Evolutionary conservation across 768 basidiomycete species (phyloP).

Genomic region (Lactarius pseudohatsudake): DNA sequence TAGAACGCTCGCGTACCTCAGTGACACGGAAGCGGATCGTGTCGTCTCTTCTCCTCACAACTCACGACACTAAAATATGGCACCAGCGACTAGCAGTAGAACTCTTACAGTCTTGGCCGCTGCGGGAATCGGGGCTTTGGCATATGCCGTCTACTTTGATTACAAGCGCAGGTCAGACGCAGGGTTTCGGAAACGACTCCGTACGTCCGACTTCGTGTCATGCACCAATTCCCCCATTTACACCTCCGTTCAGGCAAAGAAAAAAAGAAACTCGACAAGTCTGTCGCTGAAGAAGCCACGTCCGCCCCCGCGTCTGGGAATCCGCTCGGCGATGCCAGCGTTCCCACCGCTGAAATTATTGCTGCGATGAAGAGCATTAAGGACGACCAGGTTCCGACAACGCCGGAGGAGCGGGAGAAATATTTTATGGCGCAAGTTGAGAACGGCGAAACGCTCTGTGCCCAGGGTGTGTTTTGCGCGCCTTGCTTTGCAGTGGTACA

Average conservation of each 20-base stretch:
- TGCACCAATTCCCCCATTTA: neutral
- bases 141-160: constrained; percentile 93
- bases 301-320: constrained; percentile 32
- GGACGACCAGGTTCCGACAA: constrained; percentile 62
- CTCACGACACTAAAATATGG: constrained; percentile 9
- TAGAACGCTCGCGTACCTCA: neutral
- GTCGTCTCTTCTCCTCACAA: neutral
- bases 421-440: constrained; percentile 92
- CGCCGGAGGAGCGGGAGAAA: constrained; percentile 76
- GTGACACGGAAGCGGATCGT: neutral
- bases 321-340: constrained; percentile 31
- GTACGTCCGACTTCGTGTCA: constrained; percentile 19
- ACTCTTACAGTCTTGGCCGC: constrained; percentile 43
- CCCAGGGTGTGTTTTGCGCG: constrained; percentile 54
- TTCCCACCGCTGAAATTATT: constrained; percentile 55
- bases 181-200: constrained; percentile 81
- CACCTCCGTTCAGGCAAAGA: constrained; percentile 66
- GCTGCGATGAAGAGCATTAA: constrained; percentile 66
- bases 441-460: constrained; percentile 80
- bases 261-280: constrained; percentile 83
- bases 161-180: constrained; percentile 87
- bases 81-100: constrained; percentile 33
- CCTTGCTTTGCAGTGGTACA: neutral
- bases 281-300: constrained; percentile 38
- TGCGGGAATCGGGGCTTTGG: constrained; percentile 55